These are phyloP conservation scores for Pseudogymnoascus sp. DNA, from an alignment of 2,329 filamentous ascomycete genomes.

Conservation along the genomic window DNA sequence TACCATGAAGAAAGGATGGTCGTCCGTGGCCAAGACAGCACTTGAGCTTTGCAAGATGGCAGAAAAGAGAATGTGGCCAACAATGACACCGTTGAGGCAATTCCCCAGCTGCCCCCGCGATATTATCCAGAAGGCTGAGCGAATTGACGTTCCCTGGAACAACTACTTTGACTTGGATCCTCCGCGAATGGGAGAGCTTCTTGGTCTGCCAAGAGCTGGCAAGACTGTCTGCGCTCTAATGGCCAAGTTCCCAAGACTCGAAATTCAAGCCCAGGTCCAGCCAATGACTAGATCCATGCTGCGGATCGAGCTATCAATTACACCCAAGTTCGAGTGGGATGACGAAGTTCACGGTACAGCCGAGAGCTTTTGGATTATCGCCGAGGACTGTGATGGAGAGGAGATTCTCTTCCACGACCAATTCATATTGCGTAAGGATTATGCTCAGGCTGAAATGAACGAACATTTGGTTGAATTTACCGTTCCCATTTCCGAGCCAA, in stretches of 20 bases:
- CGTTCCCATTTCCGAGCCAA: slow-evolving; percentile 91
- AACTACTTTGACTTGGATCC: slow-evolving; percentile 96
- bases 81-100: slow-evolving; percentile 91
- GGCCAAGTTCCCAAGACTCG: slow-evolving; percentile 85
- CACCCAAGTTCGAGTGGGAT: slow-evolving; percentile 94
- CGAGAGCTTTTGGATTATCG: slow-evolving; percentile 94
- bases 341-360: slow-evolving; percentile 78
- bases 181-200: slow-evolving; percentile 88
- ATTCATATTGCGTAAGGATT: slow-evolving; percentile 85
- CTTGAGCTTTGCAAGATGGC: slow-evolving; percentile 98
- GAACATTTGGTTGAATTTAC: slow-evolving; percentile 96
- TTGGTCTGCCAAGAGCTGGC: slow-evolving; percentile 84
- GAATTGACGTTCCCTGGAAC: slow-evolving; percentile 87
- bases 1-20: slow-evolving; percentile 93
- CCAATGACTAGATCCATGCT: slow-evolving; percentile 93
- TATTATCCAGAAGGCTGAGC: slow-evolving; percentile 84
- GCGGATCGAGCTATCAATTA: slow-evolving; percentile 81
- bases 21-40: slow-evolving; percentile 83
- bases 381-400: slow-evolving; percentile 95
- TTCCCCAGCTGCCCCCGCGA: slow-evolving; percentile 78
- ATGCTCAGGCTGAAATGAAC: slow-evolving; percentile 75
- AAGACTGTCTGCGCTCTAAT: slow-evolving; percentile 79
- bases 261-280: slow-evolving; percentile 88
- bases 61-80: slow-evolving; percentile 99
- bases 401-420: slow-evolving; percentile 92